Conservation (phyloP, 2,329 filamentous ascomycete species). For the Plenodomus biglobosus region DNA sequence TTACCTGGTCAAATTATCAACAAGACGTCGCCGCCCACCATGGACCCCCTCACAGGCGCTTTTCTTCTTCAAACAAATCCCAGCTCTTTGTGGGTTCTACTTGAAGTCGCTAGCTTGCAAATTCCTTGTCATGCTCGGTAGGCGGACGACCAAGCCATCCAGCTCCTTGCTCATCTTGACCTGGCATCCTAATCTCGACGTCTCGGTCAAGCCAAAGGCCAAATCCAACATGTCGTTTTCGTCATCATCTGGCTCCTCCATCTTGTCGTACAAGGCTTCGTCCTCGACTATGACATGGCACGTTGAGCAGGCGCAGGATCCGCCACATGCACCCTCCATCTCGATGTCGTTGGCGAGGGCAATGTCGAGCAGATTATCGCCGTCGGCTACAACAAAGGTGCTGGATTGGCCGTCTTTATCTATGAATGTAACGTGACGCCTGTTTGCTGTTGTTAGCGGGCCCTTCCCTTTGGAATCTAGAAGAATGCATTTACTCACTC, state of each 20-base stretch:
- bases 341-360: conserved; percentile 93
- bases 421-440: conserved; percentile 86
- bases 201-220: conserved; percentile 87
- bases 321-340: conserved; percentile 98
- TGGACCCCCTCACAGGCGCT: no score
- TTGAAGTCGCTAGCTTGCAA: conserved; percentile 90
- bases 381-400: conserved; percentile 77
- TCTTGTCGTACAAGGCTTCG: conserved; percentile 73
- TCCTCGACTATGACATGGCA: conserved; percentile 85
- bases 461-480: not conserved
- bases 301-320: conserved; percentile 88
- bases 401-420: conserved; percentile 81
- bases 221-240: conserved; percentile 65
- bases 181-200: conserved; percentile 81
- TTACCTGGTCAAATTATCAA: not conserved
- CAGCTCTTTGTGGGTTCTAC: not conserved
- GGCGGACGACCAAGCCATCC: conserved; percentile 79
- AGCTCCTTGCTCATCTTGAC: conserved; percentile 88
- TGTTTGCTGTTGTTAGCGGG: conserved; percentile 41
- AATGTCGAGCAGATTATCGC: conserved; percentile 93
- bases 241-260: conserved; percentile 56
- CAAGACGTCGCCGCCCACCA: not conserved
- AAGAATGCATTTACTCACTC: conserved; percentile 62
- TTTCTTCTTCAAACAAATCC: not conserved
- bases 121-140: conserved; percentile 94